Conservation (phyloP, 2,329 filamentous ascomycete genomes). For the Monilinia laxa region DNA sequence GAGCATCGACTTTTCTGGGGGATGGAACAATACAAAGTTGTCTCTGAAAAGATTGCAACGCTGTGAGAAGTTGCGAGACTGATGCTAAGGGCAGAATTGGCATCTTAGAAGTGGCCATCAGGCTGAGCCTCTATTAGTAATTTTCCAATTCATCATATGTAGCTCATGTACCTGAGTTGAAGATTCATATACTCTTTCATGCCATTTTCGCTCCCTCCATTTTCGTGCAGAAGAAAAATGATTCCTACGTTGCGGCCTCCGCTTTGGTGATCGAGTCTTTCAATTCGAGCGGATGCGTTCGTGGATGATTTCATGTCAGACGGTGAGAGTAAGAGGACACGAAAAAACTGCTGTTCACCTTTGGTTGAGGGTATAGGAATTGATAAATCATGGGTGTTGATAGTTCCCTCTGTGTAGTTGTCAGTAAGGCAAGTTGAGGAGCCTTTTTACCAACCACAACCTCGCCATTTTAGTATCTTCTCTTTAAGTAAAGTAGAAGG, state of each 20-base stretch:
- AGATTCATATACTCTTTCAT: constrained; percentile 36
- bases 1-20: constrained; percentile 21
- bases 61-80: constrained; percentile 30
- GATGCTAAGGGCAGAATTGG: constrained; percentile 37
- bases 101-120: constrained; percentile 36
- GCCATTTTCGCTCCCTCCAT: constrained; percentile 28
- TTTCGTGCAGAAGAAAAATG: constrained; percentile 38
- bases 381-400: constrained; percentile 38
- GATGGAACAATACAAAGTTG: constrained; percentile 29
- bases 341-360: constrained; percentile 29
- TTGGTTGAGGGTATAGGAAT: constrained; percentile 32
- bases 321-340: constrained; percentile 37
- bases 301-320: constrained; percentile 29
- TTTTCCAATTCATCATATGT: not conserved
- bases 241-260: constrained; percentile 39
- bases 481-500: constrained; percentile 34
- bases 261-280: constrained; percentile 38
- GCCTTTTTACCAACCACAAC: constrained; percentile 25
- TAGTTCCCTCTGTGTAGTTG: constrained; percentile 29
- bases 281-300: constrained; percentile 35
- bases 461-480: constrained; percentile 38
- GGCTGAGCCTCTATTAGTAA: constrained; percentile 28
- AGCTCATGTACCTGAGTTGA: constrained; percentile 35
- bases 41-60: constrained; percentile 35
- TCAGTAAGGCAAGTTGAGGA: constrained; percentile 21